Evolutionary conservation across 352 stramenopile species (phyloP), one percentile per base, ranked within the genome.

Genomic region (Phytophthora quininea): DNA sequence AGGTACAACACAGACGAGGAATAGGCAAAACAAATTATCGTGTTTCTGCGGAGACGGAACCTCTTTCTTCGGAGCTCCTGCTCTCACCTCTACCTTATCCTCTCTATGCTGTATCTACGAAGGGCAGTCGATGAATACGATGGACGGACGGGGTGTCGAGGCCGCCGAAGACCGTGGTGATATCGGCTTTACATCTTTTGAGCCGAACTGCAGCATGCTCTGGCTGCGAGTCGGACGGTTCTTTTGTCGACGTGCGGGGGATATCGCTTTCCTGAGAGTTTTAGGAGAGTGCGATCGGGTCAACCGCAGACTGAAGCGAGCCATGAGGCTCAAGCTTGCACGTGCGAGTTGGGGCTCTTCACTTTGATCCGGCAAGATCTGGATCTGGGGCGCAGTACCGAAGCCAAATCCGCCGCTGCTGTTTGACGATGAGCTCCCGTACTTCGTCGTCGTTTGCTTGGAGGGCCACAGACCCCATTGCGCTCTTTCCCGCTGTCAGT

Each of bases 91-190:
- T n/a, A n/a, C n/a, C n/a, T n/a, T n/a, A n/a, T n/a, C n/a, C n/a
- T n/a, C n/a, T n/a, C n/a, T n/a, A n/a, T n/a, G n/a, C 8, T 14
- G 6, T 42, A 31, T 11, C 50, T 58, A 65, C 4, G 50, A 31
- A 2, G 47, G 58, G 27, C 69, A 76, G 49, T 76, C 69, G 46
- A 76, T 76, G 55, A 74, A 77, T 40, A 77, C 54, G 42, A 77
- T 68, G 37, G 69, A 74, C 50, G 60, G 64, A 3, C 19, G 54
- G 37, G 66, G 52, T 12, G 33, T 19, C 30, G 48, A 37, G 4
- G 10, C 45, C 6, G 37, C 31, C 3, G 48, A 37, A 32, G 33
- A 54, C 19, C 9, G 27, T 15, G 38, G 30, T n/a, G 50, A 53
- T 29, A 27, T 29, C 1, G 55, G 29, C 19, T 53, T 57, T n/a